phyloP scores from a whole-genome alignment of 768 basidiomycete species.

The Asterophora parasitica region DNA sequence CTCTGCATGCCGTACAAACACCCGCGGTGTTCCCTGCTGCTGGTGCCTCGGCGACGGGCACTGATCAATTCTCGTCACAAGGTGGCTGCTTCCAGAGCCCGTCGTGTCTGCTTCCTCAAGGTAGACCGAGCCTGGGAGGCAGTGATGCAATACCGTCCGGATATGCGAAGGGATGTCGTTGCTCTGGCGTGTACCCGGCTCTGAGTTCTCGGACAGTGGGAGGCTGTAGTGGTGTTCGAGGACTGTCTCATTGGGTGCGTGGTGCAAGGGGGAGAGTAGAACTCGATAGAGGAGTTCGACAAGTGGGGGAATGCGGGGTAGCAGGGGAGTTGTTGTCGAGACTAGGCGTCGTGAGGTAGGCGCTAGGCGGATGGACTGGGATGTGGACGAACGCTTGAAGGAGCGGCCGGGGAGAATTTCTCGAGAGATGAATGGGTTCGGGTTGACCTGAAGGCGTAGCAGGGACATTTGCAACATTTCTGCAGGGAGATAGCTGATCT shows the following conservation, averaged over 20 bases:
- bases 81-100: slow-evolving; percentile 2
- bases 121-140: slow-evolving; percentile 35
- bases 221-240: slow-evolving; percentile 30
- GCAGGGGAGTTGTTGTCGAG: slow-evolving; percentile 20
- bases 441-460: slow-evolving; percentile 39
- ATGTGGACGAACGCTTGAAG: slow-evolving; percentile 11
- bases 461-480: slow-evolving; percentile 62
- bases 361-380: neutral
- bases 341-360: slow-evolving; percentile 17
- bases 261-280: slow-evolving; percentile 25
- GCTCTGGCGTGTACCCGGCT: no score
- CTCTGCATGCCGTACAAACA: slow-evolving; percentile 56
- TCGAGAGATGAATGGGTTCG: slow-evolving; percentile 57
- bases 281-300: slow-evolving; percentile 30
- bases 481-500: slow-evolving; percentile 54
- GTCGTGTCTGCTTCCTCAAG: slow-evolving; percentile 17
- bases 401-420: slow-evolving; percentile 8
- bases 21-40: slow-evolving; percentile 18
- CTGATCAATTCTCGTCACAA: slow-evolving; percentile 34
- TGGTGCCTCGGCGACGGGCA: slow-evolving; percentile 47
- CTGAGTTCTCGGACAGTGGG: slow-evolving; percentile 25
- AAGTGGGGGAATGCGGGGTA: slow-evolving; percentile 25
- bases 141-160: slow-evolving; percentile 28
- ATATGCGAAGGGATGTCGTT: slow-evolving; percentile 25
- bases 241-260: slow-evolving; percentile 19